Conservation (phyloP, 179 eudicot genomes). For the Drosera spatulata region DNA sequence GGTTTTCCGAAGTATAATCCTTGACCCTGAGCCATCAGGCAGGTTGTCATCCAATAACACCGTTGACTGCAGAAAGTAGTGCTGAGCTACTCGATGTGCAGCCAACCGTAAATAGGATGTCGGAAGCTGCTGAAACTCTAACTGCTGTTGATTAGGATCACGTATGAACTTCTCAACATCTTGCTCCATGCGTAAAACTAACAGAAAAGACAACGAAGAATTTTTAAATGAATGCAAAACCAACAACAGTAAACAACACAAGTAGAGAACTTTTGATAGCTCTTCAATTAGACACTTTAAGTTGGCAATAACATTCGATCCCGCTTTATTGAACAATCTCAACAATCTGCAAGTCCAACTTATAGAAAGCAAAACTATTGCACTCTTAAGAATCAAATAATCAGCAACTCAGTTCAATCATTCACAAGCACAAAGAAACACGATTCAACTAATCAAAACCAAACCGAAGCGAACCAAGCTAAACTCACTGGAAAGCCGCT, state of each 20-base stretch:
- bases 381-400: too few relatives aligned
- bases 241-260: too few relatives aligned
- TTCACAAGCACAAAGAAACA: neutral
- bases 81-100: constrained; percentile 98
- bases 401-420: too few relatives aligned
- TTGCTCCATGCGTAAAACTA: constrained; percentile 93
- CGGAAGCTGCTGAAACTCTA: constrained; percentile 94
- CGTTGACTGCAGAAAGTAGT: constrained; percentile 90
- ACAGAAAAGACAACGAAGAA: neutral
- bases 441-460: too few relatives aligned
- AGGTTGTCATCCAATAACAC: constrained; percentile 71
- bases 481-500: constrained; percentile 66
- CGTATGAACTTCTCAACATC: constrained; percentile 76
- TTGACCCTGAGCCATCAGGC: constrained; percentile 82
- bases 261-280: too few relatives aligned
- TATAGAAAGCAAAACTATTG: too few relatives aligned
- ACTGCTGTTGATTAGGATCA: constrained; percentile 67
- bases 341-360: too few relatives aligned
- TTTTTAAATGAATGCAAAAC: neutral
- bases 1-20: constrained; percentile 72
- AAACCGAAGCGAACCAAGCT: too few relatives aligned
- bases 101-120: constrained; percentile 90
- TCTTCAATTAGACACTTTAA: too few relatives aligned
- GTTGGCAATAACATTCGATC: too few relatives aligned
- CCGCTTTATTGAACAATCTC: too few relatives aligned